phyloP scores from a whole-genome alignment of 2,329 filamentous ascomycete genomes.

The Thielaviopsis populi region DNA sequence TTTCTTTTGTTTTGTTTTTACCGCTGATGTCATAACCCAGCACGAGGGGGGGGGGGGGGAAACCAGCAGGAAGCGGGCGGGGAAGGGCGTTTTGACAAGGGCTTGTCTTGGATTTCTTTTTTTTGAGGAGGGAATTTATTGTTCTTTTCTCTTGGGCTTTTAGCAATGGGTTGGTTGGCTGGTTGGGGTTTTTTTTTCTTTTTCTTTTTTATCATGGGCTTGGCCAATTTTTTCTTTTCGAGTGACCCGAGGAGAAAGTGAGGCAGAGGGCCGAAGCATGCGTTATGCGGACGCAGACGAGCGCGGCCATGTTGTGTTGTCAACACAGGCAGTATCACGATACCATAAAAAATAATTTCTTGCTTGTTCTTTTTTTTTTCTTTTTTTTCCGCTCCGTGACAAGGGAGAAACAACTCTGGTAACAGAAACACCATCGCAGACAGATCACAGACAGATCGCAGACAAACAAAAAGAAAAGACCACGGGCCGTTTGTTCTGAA shows the following conservation, averaged over 20 bases:
- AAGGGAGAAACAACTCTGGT: background rate
- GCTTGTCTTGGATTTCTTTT: background rate
- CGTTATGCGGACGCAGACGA: background rate
- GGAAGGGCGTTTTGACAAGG: background rate
- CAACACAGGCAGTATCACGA: background rate
- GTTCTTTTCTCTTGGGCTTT: background rate
- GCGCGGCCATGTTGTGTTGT: background rate
- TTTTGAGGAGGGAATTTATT: background rate
- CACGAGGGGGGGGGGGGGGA: background rate
- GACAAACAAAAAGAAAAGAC: no score
- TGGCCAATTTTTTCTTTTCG: no score
- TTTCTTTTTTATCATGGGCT: background rate
- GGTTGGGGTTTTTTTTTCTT: background rate
- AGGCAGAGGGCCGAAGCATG: no score
- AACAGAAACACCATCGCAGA: no score
- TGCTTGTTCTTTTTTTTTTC: background rate
- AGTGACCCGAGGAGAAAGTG: no score
- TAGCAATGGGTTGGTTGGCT: background rate
- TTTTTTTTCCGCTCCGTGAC: background rate
- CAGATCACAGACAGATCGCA: no score
- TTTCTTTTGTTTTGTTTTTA: background rate
- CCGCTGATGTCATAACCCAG: slow-evolving; percentile 1
- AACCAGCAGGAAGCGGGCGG: background rate
- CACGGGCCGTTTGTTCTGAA: no score
- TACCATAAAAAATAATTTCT: slow-evolving; percentile 1